Conservation (phyloP, 805 yeast species). For the Trichomonascus vanleenenianus region DNA sequence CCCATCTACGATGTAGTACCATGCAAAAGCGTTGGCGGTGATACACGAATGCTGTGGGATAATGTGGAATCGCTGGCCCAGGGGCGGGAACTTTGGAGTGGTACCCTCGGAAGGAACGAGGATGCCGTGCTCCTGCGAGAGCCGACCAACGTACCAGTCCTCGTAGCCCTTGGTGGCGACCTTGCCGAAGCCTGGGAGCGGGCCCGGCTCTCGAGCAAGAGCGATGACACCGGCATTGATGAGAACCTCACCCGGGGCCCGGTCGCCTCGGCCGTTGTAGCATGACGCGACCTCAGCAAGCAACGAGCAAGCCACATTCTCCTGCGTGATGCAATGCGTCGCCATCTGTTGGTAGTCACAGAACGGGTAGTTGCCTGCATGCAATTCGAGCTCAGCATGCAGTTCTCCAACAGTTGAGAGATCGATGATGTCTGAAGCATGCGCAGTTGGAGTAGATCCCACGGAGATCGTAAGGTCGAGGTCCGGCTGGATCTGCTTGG, state of each 20-base stretch:
- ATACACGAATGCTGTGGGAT: constrained; percentile 71
- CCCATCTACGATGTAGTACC: constrained; percentile 48
- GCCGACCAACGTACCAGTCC: constrained; percentile 57
- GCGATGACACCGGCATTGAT: constrained; percentile 70
- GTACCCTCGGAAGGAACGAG: constrained; percentile 37
- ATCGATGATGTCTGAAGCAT: constrained; percentile 35
- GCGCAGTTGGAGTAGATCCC: constrained; percentile 80
- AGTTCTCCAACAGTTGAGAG: constrained; percentile 5
- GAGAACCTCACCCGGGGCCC: constrained; percentile 50
- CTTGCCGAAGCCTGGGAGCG: constrained; percentile 54
- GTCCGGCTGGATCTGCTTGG: constrained; percentile 31
- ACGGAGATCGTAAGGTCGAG: constrained; percentile 49
- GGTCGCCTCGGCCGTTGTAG: constrained; percentile 49
- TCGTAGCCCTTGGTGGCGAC: constrained; percentile 35
- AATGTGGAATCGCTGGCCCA: constrained; percentile 47
- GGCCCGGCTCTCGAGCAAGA: constrained; percentile 56
- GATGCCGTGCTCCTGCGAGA: constrained; percentile 78
- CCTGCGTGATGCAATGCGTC: constrained; percentile 46
- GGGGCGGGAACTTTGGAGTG: constrained; percentile 16
- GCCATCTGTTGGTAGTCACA: constrained; percentile 74
- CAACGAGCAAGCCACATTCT: constrained; percentile 44
- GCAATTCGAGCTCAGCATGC: constrained; percentile 47
- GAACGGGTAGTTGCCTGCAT: constrained; percentile 74
- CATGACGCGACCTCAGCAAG: constrained; percentile 51
- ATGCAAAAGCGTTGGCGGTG: constrained; percentile 52